Percentiles rank a stretch among this genome's conserved stretches.
phyloP scores from a whole-genome alignment of 2,329 filamentous ascomycete species.

The Pseudogymnoascus destructans region DNA sequence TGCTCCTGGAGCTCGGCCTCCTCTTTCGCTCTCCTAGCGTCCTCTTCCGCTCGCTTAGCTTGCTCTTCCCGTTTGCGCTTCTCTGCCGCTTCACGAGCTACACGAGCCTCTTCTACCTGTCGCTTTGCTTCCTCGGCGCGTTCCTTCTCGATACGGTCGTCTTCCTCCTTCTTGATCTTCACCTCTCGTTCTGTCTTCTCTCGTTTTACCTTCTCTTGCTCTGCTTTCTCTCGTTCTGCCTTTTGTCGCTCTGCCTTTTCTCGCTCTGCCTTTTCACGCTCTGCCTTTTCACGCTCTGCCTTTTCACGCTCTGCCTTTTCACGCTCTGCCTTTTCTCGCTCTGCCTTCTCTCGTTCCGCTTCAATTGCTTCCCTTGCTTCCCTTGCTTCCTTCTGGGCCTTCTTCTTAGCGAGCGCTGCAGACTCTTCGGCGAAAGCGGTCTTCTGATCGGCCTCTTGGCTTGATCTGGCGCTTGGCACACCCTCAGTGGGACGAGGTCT shows the following conservation, averaged over 20 bases:
- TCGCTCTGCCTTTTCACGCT: slow-evolving; percentile 21
- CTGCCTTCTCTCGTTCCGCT: slow-evolving; percentile 27
- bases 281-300: slow-evolving; percentile 1
- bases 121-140: slow-evolving; percentile 20
- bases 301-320: slow-evolving; percentile 11
- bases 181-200: slow-evolving; percentile 10
- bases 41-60: slow-evolving; percentile 15
- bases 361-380: slow-evolving; percentile 10
- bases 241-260: slow-evolving; percentile 25
- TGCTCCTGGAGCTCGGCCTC: slow-evolving; percentile 32
- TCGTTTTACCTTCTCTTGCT: slow-evolving; percentile 6
- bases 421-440: not conserved
- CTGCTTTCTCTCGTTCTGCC: slow-evolving; percentile 17
- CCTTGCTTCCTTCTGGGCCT: slow-evolving; percentile 26
- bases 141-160: slow-evolving; percentile 25
- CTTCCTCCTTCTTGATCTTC: slow-evolving; percentile 16
- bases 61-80: slow-evolving; percentile 7
- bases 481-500: slow-evolving; percentile 8
- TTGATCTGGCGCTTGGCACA: slow-evolving; percentile 8
- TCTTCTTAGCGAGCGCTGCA: slow-evolving; percentile 22
- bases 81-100: slow-evolving; percentile 24
- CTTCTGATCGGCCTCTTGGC: not conserved
- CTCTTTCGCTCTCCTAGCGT: slow-evolving; percentile 25
- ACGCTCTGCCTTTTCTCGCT: slow-evolving; percentile 21
- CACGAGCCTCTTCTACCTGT: slow-evolving; percentile 14